Conservation (phyloP, 23 red algal species). For the Gracilaria gracilis region DNA sequence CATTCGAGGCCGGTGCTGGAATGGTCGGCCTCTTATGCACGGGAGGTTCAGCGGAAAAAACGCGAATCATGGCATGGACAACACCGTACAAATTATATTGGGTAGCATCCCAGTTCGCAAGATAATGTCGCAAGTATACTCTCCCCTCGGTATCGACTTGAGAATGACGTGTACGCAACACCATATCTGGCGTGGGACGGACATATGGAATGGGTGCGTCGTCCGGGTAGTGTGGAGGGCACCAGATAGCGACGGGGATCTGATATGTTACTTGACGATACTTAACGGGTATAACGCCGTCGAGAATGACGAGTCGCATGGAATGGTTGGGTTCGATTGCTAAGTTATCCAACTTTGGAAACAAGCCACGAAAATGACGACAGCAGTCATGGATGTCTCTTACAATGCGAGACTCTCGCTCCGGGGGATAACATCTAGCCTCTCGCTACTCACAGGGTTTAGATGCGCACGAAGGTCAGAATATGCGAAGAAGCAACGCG, state of each 20-base stretch:
- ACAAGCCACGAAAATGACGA: conserved; percentile 48
- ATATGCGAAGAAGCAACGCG: not conserved
- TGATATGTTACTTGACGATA: conserved; percentile 35
- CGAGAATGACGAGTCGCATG: conserved; percentile 29
- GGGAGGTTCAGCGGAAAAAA: conserved; percentile 48
- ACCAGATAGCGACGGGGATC: conserved; percentile 51
- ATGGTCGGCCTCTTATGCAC: conserved; percentile 13
- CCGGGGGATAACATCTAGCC: conserved; percentile 48
- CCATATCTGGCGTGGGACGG: conserved; percentile 41
- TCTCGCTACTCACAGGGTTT: conserved; percentile 29
- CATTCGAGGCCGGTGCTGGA: conserved; percentile 18
- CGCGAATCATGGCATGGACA: conserved; percentile 46
- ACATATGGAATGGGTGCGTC: conserved; percentile 46
- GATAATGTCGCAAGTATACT: conserved; percentile 53
- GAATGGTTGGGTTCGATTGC: conserved; percentile 27
- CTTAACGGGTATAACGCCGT: conserved; percentile 46
- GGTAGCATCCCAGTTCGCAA: conserved; percentile 37
- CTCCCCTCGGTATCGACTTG: conserved; percentile 30
- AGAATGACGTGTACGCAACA: conserved; percentile 38
- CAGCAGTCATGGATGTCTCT: conserved; percentile 53
- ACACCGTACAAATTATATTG: conserved; percentile 48
- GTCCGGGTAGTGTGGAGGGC: conserved; percentile 40
- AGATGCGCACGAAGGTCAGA: not conserved
- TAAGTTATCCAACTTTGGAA: conserved; percentile 21
- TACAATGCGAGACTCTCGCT: conserved; percentile 51